Evolutionary conservation across 768 basidiomycete genomes (phyloP).

Genomic region (Kwoniella mangroviensis): DNA sequence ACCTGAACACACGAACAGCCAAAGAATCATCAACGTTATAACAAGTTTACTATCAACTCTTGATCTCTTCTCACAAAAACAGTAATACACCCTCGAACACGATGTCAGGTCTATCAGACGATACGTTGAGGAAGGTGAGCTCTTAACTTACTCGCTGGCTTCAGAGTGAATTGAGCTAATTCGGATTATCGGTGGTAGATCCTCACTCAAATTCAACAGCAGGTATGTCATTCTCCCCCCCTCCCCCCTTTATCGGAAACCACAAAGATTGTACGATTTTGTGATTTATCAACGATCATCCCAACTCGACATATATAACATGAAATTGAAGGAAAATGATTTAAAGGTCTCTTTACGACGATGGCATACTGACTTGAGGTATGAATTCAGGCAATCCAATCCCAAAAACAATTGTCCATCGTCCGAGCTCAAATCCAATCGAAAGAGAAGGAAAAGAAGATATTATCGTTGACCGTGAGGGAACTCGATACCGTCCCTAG

Average conservation of each 20-base stretch:
- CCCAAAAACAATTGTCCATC: slow-evolving; percentile 75
- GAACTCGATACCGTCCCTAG: slow-evolving; percentile 70
- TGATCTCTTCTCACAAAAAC: neutral
- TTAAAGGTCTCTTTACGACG: too few species aligned
- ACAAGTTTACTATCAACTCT: too few species aligned
- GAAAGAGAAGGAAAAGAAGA: slow-evolving; percentile 87
- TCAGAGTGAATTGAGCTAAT: neutral
- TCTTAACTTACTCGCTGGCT: neutral
- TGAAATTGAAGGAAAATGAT: too few species aligned
- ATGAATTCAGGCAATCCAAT: slow-evolving; percentile 66
- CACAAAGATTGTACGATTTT: too few species aligned
- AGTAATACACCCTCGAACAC: neutral
- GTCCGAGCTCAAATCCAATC: slow-evolving; percentile 74
- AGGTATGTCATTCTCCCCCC: slow-evolving; percentile 51
- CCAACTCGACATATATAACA: too few species aligned
- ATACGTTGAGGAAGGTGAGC: slow-evolving; percentile 76
- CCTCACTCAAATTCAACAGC: slow-evolving; percentile 88
- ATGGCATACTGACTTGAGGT: too few species aligned
- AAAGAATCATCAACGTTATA: neutral
- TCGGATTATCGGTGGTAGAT: slow-evolving; percentile 64
- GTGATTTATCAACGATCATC: neutral
- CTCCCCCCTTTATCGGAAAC: neutral
- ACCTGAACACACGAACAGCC: neutral
- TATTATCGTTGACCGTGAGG: slow-evolving; percentile 83
- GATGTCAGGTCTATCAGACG: slow-evolving; percentile 72